A percentile compares a stretch with the other conserved stretches of the same genome.
phyloP scores from a whole-genome alignment of 169 alveolate species.

The Plasmodium knowlesi region DNA sequence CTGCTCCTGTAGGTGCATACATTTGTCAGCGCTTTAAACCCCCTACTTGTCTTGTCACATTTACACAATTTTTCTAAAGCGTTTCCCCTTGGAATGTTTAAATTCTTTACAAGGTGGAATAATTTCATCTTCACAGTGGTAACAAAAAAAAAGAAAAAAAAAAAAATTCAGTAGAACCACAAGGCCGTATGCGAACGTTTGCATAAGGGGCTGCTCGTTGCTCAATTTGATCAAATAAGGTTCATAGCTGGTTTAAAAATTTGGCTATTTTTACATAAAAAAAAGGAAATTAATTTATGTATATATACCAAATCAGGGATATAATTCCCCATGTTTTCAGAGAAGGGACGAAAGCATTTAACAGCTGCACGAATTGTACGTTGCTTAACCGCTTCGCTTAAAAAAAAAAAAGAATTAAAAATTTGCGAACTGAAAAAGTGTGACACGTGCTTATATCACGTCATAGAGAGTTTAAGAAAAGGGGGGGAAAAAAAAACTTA shows the following conservation, averaged over 20 bases:
- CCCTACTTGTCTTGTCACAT: neutral
- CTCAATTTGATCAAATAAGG: neutral
- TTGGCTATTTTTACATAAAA: neutral
- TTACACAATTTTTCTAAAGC: neutral
- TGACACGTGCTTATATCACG: neutral
- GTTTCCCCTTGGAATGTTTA: slow-evolving; percentile 21
- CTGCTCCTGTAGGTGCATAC: neutral
- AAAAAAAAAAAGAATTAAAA: too few species aligned
- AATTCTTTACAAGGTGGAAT: slow-evolving; percentile 7
- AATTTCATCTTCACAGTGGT: slow-evolving; percentile 12
- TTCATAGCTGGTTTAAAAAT: neutral
- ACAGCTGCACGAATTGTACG: neutral
- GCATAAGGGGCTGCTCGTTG: neutral
- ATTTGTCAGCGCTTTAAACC: neutral
- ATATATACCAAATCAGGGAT: neutral
- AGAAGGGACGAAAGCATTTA: neutral
- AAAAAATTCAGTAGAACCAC: neutral
- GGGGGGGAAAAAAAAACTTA: neutral
- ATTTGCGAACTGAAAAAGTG: neutral
- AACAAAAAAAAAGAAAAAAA: slow-evolving; percentile 9
- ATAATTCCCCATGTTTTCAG: neutral
- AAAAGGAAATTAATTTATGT: neutral
- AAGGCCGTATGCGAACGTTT: neutral
- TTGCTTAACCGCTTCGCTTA: neutral
- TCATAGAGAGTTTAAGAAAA: neutral